Conservation (phyloP, 441 rosid species). For the Geranium incanum region DNA sequence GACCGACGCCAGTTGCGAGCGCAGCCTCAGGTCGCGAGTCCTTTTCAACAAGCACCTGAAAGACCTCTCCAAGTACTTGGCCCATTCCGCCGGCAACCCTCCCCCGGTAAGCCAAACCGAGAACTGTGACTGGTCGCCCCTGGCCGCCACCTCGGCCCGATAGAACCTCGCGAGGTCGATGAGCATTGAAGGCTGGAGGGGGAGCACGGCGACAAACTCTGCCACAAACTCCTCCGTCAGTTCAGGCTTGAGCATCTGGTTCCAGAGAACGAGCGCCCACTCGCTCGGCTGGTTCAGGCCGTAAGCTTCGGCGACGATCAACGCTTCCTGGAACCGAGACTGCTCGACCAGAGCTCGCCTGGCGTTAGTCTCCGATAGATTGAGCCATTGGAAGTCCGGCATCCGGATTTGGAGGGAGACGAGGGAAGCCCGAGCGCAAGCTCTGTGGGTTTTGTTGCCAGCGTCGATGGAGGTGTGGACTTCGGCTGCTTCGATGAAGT, state of each 20-base stretch:
- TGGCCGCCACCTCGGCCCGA: constrained; percentile 80
- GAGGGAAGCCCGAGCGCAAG: constrained; percentile 89
- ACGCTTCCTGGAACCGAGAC: constrained; percentile 86
- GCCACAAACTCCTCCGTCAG: constrained; percentile 83
- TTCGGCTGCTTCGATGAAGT: constrained; percentile 93
- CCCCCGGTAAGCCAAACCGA: constrained; percentile 95
- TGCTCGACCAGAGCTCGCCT: constrained; percentile 84
- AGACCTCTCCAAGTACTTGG: constrained; percentile 80
- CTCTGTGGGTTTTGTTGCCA: constrained; percentile 78
- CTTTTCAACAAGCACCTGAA: constrained; percentile 84
- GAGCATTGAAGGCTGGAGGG: constrained; percentile 86
- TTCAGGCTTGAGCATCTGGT: constrained; percentile 91
- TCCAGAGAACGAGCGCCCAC: constrained; percentile 96
- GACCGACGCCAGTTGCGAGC: constrained; percentile 61
- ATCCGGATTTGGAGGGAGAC: constrained; percentile 95
- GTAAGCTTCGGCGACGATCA: constrained; percentile 96
- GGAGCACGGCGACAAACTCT: constrained; percentile 89
- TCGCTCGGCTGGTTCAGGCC: constrained; percentile 90
- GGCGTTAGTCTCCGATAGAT: constrained; percentile 81
- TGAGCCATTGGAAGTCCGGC: constrained; percentile 92
- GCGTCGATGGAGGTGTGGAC: constrained; percentile 89
- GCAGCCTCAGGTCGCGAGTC: constrained; percentile 72
- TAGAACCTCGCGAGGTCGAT: constrained; percentile 81
- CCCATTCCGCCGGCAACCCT: constrained; percentile 95
- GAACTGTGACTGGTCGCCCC: constrained; percentile 94